Evolutionary conservation across 371 early-diverging fungal species (phyloP).

Genomic region (Chytridiales sp.): DNA sequence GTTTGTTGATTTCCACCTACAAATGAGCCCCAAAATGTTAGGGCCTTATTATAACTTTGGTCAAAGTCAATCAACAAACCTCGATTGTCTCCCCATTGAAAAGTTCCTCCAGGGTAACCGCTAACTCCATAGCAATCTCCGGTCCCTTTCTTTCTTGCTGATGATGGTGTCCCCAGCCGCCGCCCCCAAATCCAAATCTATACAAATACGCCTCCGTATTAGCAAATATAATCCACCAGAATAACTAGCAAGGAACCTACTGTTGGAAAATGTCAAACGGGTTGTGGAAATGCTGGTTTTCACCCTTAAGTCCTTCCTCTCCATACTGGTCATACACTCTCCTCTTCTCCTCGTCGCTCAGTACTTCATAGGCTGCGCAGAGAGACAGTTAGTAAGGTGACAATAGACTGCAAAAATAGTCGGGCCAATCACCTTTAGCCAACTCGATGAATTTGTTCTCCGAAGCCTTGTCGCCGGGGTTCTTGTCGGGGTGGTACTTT

Average conservation of each 20-base stretch:
- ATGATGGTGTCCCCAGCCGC: slow-evolving; percentile 5
- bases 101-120: slow-evolving; percentile 86
- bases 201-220: slow-evolving; percentile 8
- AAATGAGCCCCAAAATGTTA: background rate
- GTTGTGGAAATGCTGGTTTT: slow-evolving; percentile 73
- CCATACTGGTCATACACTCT: slow-evolving; percentile 89
- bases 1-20: slow-evolving; percentile 82
- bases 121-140: slow-evolving; percentile 68
- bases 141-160: slow-evolving; percentile 76
- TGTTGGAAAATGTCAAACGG: slow-evolving; percentile 94
- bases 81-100: slow-evolving; percentile 82
- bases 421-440: slow-evolving; percentile 75
- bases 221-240: too few species aligned
- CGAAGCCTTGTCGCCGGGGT: slow-evolving; percentile 76
- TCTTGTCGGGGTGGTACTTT: slow-evolving; percentile 92
- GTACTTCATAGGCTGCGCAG: slow-evolving; percentile 89
- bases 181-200: slow-evolving; percentile 42
- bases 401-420: too few species aligned
- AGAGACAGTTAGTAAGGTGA: too few species aligned
- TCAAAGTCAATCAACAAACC: slow-evolving; percentile 20
- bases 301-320: slow-evolving; percentile 86
- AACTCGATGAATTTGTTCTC: slow-evolving; percentile 91
- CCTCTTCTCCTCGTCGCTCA: slow-evolving; percentile 89
- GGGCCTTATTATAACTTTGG: background rate
- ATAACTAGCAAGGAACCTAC: slow-evolving; percentile 28